These are phyloP conservation scores for Paradendryphiella salina DNA, from an alignment of 2,329 filamentous ascomycete species.

Conservation along the genomic window DNA sequence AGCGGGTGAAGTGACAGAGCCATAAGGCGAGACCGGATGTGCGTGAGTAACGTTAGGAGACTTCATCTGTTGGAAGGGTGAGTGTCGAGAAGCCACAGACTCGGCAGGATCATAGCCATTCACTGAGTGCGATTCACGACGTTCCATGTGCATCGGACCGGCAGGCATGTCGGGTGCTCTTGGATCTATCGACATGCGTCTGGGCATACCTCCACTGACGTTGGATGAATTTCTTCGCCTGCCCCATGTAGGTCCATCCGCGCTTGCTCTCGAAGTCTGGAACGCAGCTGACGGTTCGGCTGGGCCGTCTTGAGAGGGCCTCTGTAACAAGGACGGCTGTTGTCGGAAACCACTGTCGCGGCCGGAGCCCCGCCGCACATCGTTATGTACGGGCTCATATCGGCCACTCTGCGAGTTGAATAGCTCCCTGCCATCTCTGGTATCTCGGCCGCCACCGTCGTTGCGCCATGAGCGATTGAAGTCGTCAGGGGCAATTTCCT, in stretches of 20 bases:
- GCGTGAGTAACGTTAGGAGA: conserved; percentile 40
- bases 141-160: conserved; percentile 33
- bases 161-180: conserved; percentile 47
- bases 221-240: conserved; percentile 87
- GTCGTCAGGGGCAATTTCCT: conserved; percentile 91
- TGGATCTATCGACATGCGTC: conserved; percentile 63
- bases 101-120: conserved; percentile 33
- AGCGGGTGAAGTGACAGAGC: conserved; percentile 34
- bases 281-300: conserved; percentile 86
- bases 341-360: conserved; percentile 72
- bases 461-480: conserved; percentile 88
- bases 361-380: conserved; percentile 68
- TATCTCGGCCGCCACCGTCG: conserved; percentile 58
- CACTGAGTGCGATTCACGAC: conserved; percentile 37
- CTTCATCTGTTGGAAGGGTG: conserved; percentile 28
- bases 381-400: conserved; percentile 78
- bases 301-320: conserved; percentile 66
- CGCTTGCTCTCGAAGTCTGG: conserved; percentile 74
- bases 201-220: conserved; percentile 80
- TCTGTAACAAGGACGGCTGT: conserved; percentile 78
- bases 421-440: conserved; percentile 68
- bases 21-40: conserved; percentile 44
- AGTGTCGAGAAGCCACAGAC: conserved; percentile 28
- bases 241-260: conserved; percentile 65
- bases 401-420: conserved; percentile 95